Percentiles rank a stretch among this genome's conserved stretches.
These are phyloP conservation scores for Pilatotrama ljubarskyi DNA, from an alignment of 768 basidiomycete genomes.

Conservation along the genomic window DNA sequence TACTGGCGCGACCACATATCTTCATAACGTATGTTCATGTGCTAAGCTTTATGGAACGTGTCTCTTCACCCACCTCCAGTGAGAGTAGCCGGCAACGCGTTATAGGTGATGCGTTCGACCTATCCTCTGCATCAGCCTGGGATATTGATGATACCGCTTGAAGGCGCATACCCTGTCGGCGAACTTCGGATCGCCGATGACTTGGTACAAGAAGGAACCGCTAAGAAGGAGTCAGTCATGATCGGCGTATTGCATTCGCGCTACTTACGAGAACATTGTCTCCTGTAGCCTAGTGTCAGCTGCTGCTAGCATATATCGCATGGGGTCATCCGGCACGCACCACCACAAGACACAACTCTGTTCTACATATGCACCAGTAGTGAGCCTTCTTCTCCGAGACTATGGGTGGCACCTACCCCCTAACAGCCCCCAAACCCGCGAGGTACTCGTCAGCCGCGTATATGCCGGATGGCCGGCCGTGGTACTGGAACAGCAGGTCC, in stretches of 20 bases:
- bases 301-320: neutral
- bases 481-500: conserved; percentile 59
- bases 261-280: conserved; percentile 58
- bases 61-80: conserved; percentile 39
- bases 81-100: conserved; percentile 49
- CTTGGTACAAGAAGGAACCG: conserved; percentile 55
- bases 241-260: neutral
- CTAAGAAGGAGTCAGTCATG: conserved; percentile 28
- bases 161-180: conserved; percentile 43
- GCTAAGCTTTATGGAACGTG: neutral
- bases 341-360: conserved; percentile 55
- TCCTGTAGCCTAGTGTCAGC: conserved; percentile 35
- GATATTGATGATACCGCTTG: neutral
- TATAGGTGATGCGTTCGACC: conserved; percentile 52
- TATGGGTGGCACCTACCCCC: conserved; percentile 43
- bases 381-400: neutral
- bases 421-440: conserved; percentile 52
- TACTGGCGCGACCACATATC: conserved; percentile 64
- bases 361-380: conserved; percentile 33
- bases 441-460: conserved; percentile 59
- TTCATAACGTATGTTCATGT: conserved; percentile 21
- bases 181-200: conserved; percentile 54
- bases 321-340: conserved; percentile 31
- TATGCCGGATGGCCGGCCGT: conserved; percentile 56
- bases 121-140: neutral